Evolutionary conservation across 768 basidiomycete genomes (phyloP), one percentile per base, ranked within the genome.

Genomic region (Pleurotus tuoliensis): DNA sequence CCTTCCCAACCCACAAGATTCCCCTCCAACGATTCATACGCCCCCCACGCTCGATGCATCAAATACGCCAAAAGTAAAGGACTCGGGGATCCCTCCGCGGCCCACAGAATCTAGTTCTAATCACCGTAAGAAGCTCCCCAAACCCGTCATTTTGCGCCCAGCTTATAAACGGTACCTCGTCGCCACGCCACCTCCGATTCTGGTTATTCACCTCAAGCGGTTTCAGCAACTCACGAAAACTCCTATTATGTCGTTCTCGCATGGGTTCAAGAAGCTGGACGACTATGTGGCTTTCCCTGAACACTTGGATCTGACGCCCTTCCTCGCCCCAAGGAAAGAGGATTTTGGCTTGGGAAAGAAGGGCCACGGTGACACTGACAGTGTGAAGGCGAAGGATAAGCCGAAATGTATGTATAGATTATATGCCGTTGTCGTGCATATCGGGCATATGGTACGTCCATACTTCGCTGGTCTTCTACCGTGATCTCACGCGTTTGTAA

Each of bases 141-240:
- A 83, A 57, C 90, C 90, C 34, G 86, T 85, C 49, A 77, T 96
- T 47, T 79, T 90, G 72, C 84, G 92, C 1, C 80, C 90, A 1
- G 92, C 93, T 3, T 94, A 92, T 74, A 98, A 98, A 71, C 90
- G 95, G 11, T 98, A 97, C 71, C 85, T 98, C 58, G 90, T 98
- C 68, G 83, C 87, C 13, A 79, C 78, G 0, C 86, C 90, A 1
- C 95, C 95, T 0, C 92, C 94, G 0, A 81, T 97, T 30, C 82
- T 98, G 56, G 90, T 95, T 50, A 82, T 98, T 58, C 95, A 98
- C 63, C 80, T 97, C 49, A 98, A 98, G 73, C 82, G 95, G 46
- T 98, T 98, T 73, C 92, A 96, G 71, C 94, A 96, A 66, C 78
- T 87, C 6, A 75, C 77, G 40, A 88, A 87, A 71, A 77, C 78